phyloP scores from a whole-genome alignment of 306 rosid species.

The Ormosia semicastrata region DNA sequence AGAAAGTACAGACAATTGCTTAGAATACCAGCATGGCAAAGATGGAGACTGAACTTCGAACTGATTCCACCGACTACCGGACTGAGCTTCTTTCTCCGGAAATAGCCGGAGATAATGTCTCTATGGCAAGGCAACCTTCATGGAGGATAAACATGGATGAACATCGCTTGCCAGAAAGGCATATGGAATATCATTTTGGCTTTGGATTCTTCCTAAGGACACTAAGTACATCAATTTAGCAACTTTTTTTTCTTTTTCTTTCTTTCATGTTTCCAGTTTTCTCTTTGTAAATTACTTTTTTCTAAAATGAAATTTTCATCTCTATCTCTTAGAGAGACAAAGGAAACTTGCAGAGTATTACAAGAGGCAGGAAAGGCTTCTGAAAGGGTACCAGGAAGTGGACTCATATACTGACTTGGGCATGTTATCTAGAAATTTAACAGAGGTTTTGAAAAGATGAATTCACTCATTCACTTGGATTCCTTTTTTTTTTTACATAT shows the following conservation, averaged over 20 bases:
- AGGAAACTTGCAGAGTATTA: constrained; percentile 70
- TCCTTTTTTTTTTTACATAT: background rate
- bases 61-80: constrained; percentile 61
- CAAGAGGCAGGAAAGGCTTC: constrained; percentile 71
- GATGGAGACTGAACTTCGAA: constrained; percentile 46
- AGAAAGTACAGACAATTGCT: background rate
- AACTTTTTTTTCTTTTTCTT: background rate
- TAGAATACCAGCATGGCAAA: constrained; percentile 6
- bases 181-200: constrained; percentile 53
- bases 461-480: background rate
- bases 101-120: constrained; percentile 31
- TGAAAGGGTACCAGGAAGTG: constrained; percentile 74
- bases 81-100: constrained; percentile 76
- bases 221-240: constrained; percentile 38
- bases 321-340: constrained; percentile 49
- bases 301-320: constrained; percentile 9
- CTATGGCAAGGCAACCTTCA: constrained; percentile 55
- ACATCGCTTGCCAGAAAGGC: constrained; percentile 53
- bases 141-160: constrained; percentile 85
- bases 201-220: constrained; percentile 43
- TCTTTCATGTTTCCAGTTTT: background rate
- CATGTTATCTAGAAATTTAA: constrained; percentile 47
- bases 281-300: background rate
- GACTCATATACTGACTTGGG: constrained; percentile 67
- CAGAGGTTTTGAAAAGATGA: constrained; percentile 43